phyloP scores from a whole-genome alignment of 805 yeast species.

The Lachancea kluyveri region DNA sequence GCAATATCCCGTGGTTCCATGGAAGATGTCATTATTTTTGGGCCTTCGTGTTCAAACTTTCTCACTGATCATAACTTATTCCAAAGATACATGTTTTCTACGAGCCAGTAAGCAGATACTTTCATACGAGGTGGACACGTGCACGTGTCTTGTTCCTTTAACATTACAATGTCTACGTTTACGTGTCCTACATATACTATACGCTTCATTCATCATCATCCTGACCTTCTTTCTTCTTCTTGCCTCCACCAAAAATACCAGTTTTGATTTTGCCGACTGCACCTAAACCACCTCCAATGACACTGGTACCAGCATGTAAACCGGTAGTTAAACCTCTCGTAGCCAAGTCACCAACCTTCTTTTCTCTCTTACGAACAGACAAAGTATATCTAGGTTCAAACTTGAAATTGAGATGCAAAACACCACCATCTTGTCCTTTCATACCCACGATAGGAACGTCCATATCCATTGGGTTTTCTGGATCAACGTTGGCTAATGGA shows the following conservation, averaged over 20 bases:
- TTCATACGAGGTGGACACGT: no score
- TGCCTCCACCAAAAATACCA: slow-evolving; percentile 34
- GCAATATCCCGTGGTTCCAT: slow-evolving; percentile 8
- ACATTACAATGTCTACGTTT: background rate
- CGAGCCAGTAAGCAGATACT: no score
- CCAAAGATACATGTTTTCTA: no score
- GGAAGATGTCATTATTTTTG: no score
- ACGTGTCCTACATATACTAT: background rate
- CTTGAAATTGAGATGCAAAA: slow-evolving; percentile 47
- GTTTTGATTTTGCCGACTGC: slow-evolving; percentile 38
- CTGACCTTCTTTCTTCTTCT: slow-evolving; percentile 5
- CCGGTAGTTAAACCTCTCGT: slow-evolving; percentile 46
- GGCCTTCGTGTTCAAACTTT: no score
- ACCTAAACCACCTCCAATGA: slow-evolving; percentile 40
- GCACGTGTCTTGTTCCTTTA: background rate
- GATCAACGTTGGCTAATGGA: slow-evolving; percentile 54
- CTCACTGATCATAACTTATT: no score
- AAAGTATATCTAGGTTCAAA: slow-evolving; percentile 71
- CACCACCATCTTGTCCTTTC: slow-evolving; percentile 48
- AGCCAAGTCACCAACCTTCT: slow-evolving; percentile 43
- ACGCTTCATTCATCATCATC: background rate
- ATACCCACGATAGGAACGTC: slow-evolving; percentile 44
- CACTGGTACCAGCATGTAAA: slow-evolving; percentile 37
- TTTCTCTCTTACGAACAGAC: slow-evolving; percentile 33
- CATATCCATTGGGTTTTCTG: slow-evolving; percentile 44